phyloP scores from a whole-genome alignment of 106 monocot species.

The Vanilla planifolia region DNA sequence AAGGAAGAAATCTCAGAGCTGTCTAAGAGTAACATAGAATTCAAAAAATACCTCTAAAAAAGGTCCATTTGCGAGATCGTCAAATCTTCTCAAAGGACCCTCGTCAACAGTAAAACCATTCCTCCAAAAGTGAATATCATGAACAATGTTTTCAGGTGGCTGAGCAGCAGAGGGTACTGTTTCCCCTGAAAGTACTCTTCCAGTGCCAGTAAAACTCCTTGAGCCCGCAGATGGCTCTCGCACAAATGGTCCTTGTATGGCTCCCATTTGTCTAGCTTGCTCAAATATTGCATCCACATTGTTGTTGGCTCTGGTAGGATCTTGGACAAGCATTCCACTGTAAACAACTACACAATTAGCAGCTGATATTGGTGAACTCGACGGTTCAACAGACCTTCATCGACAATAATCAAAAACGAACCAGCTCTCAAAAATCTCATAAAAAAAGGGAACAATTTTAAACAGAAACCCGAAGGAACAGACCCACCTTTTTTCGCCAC shows the following conservation, averaged over 20 bases:
- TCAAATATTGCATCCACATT: slow-evolving; percentile 81
- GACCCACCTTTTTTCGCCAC: slow-evolving; percentile 80
- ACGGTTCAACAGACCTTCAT: too few species aligned
- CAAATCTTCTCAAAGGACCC: slow-evolving; percentile 81
- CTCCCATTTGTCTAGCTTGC: slow-evolving; percentile 84
- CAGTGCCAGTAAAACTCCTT: slow-evolving; percentile 75
- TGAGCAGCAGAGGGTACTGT: slow-evolving; percentile 36
- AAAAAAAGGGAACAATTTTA: too few species aligned
- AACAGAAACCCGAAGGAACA: not conserved
- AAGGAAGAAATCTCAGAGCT: not conserved
- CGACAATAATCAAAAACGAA: too few species aligned
- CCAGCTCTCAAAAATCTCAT: too few species aligned
- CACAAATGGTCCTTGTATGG: slow-evolving; percentile 52
- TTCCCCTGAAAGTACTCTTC: slow-evolving; percentile 80
- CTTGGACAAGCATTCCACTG: slow-evolving; percentile 97
- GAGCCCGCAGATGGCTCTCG: slow-evolving; percentile 40
- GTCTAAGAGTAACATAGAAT: not conserved
- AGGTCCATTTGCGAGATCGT: slow-evolving; percentile 79
- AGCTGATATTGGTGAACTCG: not conserved
- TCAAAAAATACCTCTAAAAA: slow-evolving; percentile 54
- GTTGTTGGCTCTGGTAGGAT: slow-evolving; percentile 50
- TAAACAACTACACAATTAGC: slow-evolving; percentile 7
- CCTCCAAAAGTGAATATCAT: slow-evolving; percentile 77
- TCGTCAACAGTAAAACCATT: slow-evolving; percentile 84
- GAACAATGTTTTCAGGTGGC: slow-evolving; percentile 31